phyloP scores from a whole-genome alignment of 2,329 filamentous ascomycete genomes.

The Alternaria postmessia region DNA sequence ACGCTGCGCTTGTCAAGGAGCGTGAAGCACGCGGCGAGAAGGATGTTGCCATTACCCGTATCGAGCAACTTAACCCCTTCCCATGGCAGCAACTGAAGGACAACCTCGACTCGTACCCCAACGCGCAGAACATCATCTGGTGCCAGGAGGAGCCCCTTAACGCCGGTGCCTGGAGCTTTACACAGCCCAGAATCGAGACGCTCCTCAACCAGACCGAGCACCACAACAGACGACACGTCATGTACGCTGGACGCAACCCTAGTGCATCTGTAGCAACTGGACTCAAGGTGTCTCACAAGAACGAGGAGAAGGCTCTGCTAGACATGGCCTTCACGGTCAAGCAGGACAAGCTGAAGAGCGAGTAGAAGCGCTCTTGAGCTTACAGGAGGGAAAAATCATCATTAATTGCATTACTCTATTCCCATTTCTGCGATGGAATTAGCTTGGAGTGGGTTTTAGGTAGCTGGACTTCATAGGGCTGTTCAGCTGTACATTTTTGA shows the following conservation, averaged over 20 bases:
- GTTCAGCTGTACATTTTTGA: slow-evolving; percentile 37
- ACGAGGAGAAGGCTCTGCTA: slow-evolving; percentile 89
- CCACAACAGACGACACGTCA: slow-evolving; percentile 93
- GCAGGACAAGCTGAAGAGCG: slow-evolving; percentile 72
- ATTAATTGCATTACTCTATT: slow-evolving; percentile 29
- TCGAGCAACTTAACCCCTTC: slow-evolving; percentile 99
- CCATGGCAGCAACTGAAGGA: slow-evolving; percentile 96
- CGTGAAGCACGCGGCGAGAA: slow-evolving; percentile 85
- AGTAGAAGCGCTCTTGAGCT: slow-evolving; percentile 51
- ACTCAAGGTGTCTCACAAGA: slow-evolving; percentile 84
- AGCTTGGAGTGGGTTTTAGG: background rate
- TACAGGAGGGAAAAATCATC: background rate
- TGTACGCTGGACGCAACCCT: slow-evolving; percentile 94
- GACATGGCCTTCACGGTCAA: slow-evolving; percentile 69
- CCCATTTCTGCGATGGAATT: slow-evolving; percentile 10
- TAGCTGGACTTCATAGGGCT: slow-evolving; percentile 17
- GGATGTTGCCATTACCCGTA: slow-evolving; percentile 90
- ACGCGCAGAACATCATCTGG: slow-evolving; percentile 97
- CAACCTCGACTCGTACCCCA: slow-evolving; percentile 96
- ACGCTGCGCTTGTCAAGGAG: slow-evolving; percentile 88
- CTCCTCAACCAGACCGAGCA: slow-evolving; percentile 90
- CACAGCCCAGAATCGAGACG: slow-evolving; percentile 97
- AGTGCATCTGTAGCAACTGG: slow-evolving; percentile 95
- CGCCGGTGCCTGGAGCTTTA: slow-evolving; percentile 95
- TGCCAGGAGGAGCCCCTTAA: slow-evolving; percentile 97